Base-by-base conservation (phyloP, 441 rosid genomes). In the Brassica hybrid region DNA sequence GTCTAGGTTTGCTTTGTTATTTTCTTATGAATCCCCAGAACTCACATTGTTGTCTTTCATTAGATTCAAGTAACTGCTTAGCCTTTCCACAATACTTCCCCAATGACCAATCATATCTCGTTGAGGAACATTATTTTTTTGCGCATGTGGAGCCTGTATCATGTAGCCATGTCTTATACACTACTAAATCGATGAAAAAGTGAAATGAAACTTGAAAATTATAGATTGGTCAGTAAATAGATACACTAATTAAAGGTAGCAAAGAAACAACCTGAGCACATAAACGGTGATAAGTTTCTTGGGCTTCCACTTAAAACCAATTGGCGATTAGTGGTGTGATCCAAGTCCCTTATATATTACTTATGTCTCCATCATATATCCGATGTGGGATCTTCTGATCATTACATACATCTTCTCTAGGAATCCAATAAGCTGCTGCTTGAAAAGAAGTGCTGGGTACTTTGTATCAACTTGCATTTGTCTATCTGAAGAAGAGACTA, bases 351-450 rank as follows among this genome's bases (percentile, higher is more conserved):
- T n/a, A n/a, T n/a, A n/a, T n/a, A n/a, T n/a, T n/a, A n/a, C n/a
- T n/a, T n/a, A n/a, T n/a, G n/a, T n/a, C n/a, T n/a, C n/a, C n/a
- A n/a, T n/a, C n/a, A n/a, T n/a, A n/a, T n/a, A n/a, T n/a, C n/a
- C n/a, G n/a, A n/a, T n/a, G n/a, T n/a, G n/a, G n/a, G n/a, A n/a
- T n/a, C n/a, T n/a, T n/a, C 99, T 86, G 73, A 97, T 93, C 97
- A 94, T 90, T 83, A 99, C 99, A 88, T 97, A 97, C 80, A 97
- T 90, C 88, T 97, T 97, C 88, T 97, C 99, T 62, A 94, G 97
- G 89, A 87, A 97, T 72, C 99, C 99, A 19, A 98, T 97, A 76
- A 97, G 98, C 88, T 94, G 98, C 87, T 97, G 99, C 85, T 94
- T 97, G 84, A 97, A 97, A 78, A 94, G 94, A 76, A 93, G 85